These are phyloP conservation scores for Lasiosphaeria hispida DNA, from an alignment of 495 filamentous ascomycete species.

Conservation along the genomic window DNA sequence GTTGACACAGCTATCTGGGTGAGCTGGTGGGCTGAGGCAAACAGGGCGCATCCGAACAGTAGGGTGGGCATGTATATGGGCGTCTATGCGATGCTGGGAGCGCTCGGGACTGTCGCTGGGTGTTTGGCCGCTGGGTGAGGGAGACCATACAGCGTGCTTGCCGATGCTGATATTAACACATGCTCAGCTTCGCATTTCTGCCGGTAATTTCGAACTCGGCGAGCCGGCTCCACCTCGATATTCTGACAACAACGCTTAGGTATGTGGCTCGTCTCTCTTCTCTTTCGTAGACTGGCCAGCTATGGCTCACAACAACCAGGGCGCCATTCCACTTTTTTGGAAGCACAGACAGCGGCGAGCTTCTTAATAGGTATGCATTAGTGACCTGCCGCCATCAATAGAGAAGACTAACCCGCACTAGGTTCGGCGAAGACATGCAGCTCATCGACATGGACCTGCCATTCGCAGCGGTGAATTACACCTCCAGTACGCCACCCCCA, in stretches of 20 bases:
- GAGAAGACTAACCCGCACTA: not conserved
- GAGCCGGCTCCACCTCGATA: conserved; percentile 9
- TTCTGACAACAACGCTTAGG: conserved; percentile 11
- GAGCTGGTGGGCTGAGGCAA: conserved; percentile 52
- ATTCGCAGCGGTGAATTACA: conserved; percentile 12
- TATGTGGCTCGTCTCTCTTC: not conserved
- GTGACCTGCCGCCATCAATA: too few species aligned
- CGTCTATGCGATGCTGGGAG: conserved; percentile 54
- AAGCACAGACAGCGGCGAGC: conserved; percentile 23
- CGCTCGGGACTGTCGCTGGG: conserved; percentile 11
- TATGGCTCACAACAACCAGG: conserved; percentile 1
- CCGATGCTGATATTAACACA: too few species aligned
- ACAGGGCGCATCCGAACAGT: conserved; percentile 36
- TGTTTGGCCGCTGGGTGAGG: too few species aligned
- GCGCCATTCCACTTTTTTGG: conserved; percentile 30
- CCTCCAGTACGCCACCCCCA: too few species aligned
- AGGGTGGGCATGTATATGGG: conserved; percentile 53
- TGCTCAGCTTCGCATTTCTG: too few species aligned
- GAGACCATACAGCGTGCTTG: too few species aligned
- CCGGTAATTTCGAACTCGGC: conserved; percentile 15
- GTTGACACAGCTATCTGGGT: conserved; percentile 50
- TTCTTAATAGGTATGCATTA: conserved; percentile 21
- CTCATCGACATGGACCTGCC: conserved; percentile 16
- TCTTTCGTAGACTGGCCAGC: not conserved
- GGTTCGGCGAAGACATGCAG: conserved; percentile 36